Conservation (phyloP, 176 grass and related monocot genomes). For the Zea mays region DNA sequence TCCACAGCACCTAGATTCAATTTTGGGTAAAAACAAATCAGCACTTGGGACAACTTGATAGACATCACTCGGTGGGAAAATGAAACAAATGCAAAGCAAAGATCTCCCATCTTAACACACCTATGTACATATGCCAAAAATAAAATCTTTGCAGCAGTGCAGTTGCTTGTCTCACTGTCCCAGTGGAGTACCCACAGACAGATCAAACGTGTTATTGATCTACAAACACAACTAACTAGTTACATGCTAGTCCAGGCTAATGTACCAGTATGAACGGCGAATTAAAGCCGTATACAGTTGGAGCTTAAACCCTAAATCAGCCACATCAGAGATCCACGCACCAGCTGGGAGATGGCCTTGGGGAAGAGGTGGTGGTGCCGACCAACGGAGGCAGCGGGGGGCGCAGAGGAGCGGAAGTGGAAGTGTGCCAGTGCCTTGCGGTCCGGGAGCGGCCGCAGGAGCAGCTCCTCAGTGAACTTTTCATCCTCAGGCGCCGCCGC, state of each 20-base stretch:
- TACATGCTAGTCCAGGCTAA: background rate
- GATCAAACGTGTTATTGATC: background rate
- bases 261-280: background rate
- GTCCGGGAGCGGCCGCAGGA: conserved; percentile 85
- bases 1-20: background rate
- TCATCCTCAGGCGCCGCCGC: conserved; percentile 23
- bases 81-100: background rate
- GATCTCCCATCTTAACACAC: conserved; percentile 3
- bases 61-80: background rate
- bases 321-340: conserved; percentile 38
- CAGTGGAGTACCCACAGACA: background rate
- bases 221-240: background rate
- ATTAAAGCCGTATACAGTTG: conserved; percentile 3
- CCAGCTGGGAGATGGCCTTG: conserved; percentile 89
- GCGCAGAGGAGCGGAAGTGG: conserved; percentile 69
- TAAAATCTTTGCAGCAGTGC: background rate
- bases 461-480: conserved; percentile 79
- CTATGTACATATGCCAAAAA: background rate
- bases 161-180: background rate
- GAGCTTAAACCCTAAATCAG: conserved; percentile 6
- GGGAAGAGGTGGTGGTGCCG: conserved; percentile 80
- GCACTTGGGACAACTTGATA: background rate
- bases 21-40: background rate
- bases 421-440: conserved; percentile 82
- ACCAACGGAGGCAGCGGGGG: conserved; percentile 44